Conservation (phyloP, 805 yeast genomes). For the Yarrowia keelungensis region DNA sequence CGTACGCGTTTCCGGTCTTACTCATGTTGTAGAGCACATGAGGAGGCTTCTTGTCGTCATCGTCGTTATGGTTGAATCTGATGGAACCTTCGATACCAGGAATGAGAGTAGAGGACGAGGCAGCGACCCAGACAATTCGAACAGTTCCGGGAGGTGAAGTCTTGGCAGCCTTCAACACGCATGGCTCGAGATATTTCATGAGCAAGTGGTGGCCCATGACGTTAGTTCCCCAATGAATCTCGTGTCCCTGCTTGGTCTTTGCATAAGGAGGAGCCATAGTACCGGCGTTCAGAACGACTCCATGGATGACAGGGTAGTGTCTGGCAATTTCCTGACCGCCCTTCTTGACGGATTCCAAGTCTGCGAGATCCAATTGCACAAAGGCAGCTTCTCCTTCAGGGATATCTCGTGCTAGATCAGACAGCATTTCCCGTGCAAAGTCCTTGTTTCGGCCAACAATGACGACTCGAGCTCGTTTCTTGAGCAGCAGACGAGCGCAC, state of each 20-base stretch:
- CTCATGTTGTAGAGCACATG: constrained; percentile 53
- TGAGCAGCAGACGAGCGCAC: not conserved
- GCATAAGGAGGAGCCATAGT: constrained; percentile 53
- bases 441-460: constrained; percentile 21
- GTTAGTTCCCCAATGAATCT: constrained; percentile 57
- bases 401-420: not conserved
- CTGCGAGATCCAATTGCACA: not conserved
- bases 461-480: constrained; percentile 15
- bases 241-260: constrained; percentile 56
- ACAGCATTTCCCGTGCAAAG: not conserved
- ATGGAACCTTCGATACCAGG: constrained; percentile 50
- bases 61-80: constrained; percentile 49
- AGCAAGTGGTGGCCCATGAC: constrained; percentile 56
- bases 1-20: constrained; percentile 54
- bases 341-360: constrained; percentile 5
- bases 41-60: constrained; percentile 42
- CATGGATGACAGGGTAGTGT: constrained; percentile 3
- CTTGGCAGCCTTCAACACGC: constrained; percentile 51
- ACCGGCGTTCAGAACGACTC: constrained; percentile 57
- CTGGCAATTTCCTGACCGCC: constrained; percentile 11
- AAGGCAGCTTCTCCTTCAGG: constrained; percentile 12
- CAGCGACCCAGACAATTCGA: constrained; percentile 56
- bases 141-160: constrained; percentile 47
- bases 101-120: constrained; percentile 51
- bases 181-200: constrained; percentile 52